A percentile compares a stretch with the other conserved stretches of the same genome.
Evolutionary conservation across 306 rosid genomes (phyloP).

Genomic region (Pyrus communis): DNA sequence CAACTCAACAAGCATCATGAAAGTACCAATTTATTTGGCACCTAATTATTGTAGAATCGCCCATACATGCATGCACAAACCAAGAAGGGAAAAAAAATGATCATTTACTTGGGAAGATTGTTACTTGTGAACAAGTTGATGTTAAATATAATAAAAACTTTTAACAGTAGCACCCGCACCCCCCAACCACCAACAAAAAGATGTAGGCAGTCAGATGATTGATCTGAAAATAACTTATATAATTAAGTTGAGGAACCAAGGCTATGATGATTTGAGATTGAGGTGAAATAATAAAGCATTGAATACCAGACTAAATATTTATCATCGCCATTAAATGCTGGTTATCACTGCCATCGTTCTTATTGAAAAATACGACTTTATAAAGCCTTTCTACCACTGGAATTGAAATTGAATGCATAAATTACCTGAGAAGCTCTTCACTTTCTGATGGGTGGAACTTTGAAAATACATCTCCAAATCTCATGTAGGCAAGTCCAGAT

Average conservation of each 20-base stretch:
- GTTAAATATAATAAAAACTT: not conserved
- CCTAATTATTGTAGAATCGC: conserved; percentile 2
- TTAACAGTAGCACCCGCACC: not conserved
- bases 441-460: conserved; percentile 64
- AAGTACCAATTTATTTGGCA: not conserved
- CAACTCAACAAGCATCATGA: conserved; percentile 9
- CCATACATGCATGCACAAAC: not conserved
- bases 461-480: conserved; percentile 93
- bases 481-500: conserved; percentile 66
- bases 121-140: not conserved
- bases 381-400: not conserved
- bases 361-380: not conserved
- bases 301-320: not conserved
- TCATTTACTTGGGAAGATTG: not conserved
- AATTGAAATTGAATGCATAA: conserved; percentile 6
- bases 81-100: too few relatives aligned
- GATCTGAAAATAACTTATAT: not conserved
- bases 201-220: not conserved
- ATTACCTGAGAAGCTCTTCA: conserved; percentile 75
- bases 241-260: not conserved
- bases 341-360: not conserved
- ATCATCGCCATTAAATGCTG: not conserved
- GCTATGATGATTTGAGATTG: not conserved
- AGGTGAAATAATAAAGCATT: not conserved
- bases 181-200: not conserved